Evolutionary conservation across 441 rosid genomes (phyloP), one percentile per base, ranked within the genome.

Genomic region (Gossypium aridum): DNA sequence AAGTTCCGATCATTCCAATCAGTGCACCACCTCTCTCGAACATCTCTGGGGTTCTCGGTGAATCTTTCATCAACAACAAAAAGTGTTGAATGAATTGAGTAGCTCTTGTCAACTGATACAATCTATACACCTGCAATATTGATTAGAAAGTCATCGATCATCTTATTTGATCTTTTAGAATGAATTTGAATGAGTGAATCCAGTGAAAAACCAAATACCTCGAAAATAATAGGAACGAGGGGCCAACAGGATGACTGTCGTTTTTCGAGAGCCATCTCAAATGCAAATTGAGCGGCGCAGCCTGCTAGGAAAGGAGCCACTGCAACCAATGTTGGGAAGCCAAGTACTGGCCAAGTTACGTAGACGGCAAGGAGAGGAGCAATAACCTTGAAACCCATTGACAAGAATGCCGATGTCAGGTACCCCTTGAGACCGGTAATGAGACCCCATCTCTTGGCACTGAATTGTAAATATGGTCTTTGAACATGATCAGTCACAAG

Each of bases 241-340:
- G 98, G 98, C 97, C 97, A 91, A 77, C 97, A 88, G 1, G 98
- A 91, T 1, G 97, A 91, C 22, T 78, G 81, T 0, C 81, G 84
- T 81, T 82, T 82, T 23, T 92, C 88, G 67, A 87, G 75, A 72
- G 53, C 39, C 66, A 72, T 77, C 84, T 91, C 97, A 19, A 94
- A 92, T 55, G 72, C 83, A 67, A 79, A 82, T 79, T 94, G 98
- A 78, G 82, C 92, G 16, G 85, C 83, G 74, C 97, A 94, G 37
- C 98, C 96, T 68, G 84, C 66, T 59, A 94, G 78, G 79, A 89
- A 89, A 17, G 97, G 97, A 83, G 84, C 75, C 45, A 94, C 95
- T 20, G 97, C 85, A 39, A 91, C 82, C 77, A 90, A 63, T 0
- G 87, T 87, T 25, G 88, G 92, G 59, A 91, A 61, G 7, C 94